Evolutionary conservation across 2,329 filamentous ascomycete species (phyloP).

Genomic region (Trichoderma citrinoviride): DNA sequence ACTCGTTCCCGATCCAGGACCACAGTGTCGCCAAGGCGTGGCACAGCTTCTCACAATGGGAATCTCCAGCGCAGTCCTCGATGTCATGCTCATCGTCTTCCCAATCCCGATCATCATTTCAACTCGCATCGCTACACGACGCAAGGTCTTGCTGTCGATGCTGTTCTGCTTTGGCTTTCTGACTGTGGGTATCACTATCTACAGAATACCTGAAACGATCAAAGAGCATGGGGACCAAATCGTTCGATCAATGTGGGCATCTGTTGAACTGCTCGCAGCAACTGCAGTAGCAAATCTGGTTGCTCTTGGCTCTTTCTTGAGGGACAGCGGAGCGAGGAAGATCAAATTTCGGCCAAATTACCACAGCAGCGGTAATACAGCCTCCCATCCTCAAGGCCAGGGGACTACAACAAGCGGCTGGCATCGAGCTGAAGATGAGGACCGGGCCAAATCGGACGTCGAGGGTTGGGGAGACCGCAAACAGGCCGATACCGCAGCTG

Average conservation of each 20-base stretch:
- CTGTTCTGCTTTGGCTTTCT: constrained; percentile 6
- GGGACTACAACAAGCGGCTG: background rate
- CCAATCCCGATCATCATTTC: constrained; percentile 8
- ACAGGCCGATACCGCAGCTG: constrained; percentile 11
- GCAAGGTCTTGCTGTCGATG: constrained; percentile 5
- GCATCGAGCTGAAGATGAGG: background rate
- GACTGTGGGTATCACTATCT: constrained; percentile 4
- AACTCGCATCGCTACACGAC: constrained; percentile 3
- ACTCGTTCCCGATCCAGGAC: background rate
- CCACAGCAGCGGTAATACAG: constrained; percentile 4
- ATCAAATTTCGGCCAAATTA: constrained; percentile 8
- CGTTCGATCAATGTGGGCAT: constrained; percentile 9
- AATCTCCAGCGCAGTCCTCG: constrained; percentile 2
- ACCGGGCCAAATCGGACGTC: background rate
- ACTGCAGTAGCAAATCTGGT: constrained; percentile 8
- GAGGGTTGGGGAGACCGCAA: background rate
- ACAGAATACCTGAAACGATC: constrained; percentile 1
- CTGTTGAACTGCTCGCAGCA: constrained; percentile 6
- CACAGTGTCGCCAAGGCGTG: constrained; percentile 5
- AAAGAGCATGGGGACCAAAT: constrained; percentile 4
- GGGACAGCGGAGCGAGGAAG: constrained; percentile 11
- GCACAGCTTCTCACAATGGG: constrained; percentile 9
- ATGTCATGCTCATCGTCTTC: constrained; percentile 5
- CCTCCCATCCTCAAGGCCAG: background rate
- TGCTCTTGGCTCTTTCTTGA: constrained; percentile 1